Evolutionary conservation across 1,139 yeast species (phyloP).

Genomic region (Sporopachydermia cereana): DNA sequence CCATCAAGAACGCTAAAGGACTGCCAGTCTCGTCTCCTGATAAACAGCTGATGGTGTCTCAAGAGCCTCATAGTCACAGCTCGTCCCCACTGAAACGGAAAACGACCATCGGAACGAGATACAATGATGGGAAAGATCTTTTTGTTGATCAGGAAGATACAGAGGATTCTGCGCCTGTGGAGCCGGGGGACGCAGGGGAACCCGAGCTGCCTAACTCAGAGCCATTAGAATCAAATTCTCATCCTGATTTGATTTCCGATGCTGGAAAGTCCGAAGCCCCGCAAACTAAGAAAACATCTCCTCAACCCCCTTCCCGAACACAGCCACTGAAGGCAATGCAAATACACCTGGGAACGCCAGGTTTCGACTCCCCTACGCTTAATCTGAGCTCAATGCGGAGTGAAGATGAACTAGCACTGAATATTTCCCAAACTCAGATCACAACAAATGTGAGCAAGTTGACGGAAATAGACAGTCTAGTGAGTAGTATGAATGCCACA

Average conservation of each 20-base stretch:
- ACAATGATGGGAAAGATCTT: not conserved
- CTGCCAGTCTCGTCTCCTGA: slow-evolving; percentile 3
- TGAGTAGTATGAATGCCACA: not conserved
- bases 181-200: too few relatives aligned
- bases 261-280: too few relatives aligned
- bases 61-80: not conserved
- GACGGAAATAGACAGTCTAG: slow-evolving; percentile 2
- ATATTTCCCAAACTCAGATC: not conserved
- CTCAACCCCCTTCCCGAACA: too few relatives aligned
- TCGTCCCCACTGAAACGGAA: not conserved
- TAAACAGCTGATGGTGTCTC: slow-evolving; percentile 1
- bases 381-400: slow-evolving; percentile 4
- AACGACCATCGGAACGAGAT: not conserved
- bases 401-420: slow-evolving; percentile 5
- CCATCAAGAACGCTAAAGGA: not conserved
- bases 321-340: too few relatives aligned
- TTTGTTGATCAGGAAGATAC: too few relatives aligned
- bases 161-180: too few relatives aligned
- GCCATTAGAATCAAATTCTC: too few relatives aligned
- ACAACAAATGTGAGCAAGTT: not conserved
- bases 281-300: too few relatives aligned
- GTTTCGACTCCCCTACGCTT: not conserved
- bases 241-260: too few relatives aligned
- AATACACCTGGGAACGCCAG: too few relatives aligned
- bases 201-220: too few relatives aligned